Percentiles rank a stretch among this genome's conserved stretches.
phyloP scores from a whole-genome alignment of 345 rosid genomes.

The Diplotaxis tenuifolia region DNA sequence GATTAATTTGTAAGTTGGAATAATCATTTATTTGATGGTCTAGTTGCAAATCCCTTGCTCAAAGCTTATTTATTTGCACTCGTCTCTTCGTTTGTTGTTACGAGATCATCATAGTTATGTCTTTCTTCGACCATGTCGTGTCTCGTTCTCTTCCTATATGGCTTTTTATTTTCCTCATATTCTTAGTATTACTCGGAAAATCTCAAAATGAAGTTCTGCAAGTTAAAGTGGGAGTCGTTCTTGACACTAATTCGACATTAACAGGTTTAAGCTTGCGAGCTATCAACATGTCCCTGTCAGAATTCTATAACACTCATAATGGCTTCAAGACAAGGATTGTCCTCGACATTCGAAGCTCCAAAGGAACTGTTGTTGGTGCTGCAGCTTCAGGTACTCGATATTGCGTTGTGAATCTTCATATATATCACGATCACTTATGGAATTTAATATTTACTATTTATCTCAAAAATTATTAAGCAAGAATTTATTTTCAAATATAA shows the following conservation, averaged over 20 bases:
- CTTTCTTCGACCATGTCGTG: not conserved
- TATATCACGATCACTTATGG: not conserved
- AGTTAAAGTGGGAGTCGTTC: slow-evolving; percentile 41
- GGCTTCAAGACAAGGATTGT: slow-evolving; percentile 30
- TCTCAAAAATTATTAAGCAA: not conserved
- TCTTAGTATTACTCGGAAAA: slow-evolving; percentile 14
- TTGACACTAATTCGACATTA: slow-evolving; percentile 22
- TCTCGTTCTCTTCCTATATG: slow-evolving; percentile 26
- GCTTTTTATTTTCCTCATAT: slow-evolving; percentile 1
- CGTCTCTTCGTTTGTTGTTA: not conserved
- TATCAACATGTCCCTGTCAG: slow-evolving; percentile 33
- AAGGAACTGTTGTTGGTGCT: slow-evolving; percentile 36
- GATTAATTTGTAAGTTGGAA: slow-evolving; percentile 3
- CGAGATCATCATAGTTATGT: not conserved
- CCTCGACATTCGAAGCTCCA: slow-evolving; percentile 30
- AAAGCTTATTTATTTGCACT: not conserved
- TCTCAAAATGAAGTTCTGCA: slow-evolving; percentile 19
- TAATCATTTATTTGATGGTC: not conserved
- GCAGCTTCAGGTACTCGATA: slow-evolving; percentile 38
- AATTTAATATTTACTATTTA: not conserved
- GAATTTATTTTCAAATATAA: too few relatives aligned
- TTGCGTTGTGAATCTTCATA: not conserved
- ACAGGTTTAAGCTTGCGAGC: slow-evolving; percentile 21
- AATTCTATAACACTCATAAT: slow-evolving; percentile 32
- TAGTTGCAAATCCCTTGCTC: not conserved